Conservation (phyloP, 768 basidiomycete species). For the Phanerodontia chrysosporium region DNA sequence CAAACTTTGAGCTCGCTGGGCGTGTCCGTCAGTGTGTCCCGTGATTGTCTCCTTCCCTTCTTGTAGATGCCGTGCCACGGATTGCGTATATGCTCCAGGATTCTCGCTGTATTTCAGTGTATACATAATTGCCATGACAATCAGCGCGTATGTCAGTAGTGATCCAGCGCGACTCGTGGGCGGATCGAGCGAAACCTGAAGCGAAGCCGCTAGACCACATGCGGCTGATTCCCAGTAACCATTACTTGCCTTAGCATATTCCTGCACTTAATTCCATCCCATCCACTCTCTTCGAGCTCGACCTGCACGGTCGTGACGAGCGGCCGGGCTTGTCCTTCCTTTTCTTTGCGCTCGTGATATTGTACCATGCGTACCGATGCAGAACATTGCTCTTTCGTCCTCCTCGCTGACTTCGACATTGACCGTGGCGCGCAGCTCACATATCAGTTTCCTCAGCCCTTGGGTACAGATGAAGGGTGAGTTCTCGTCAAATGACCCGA, state of each 20-base stretch:
- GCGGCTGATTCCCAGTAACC: slow-evolving; percentile 6
- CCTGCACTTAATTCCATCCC: slow-evolving; percentile 8
- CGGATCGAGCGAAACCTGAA: not conserved
- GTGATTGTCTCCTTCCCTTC: not conserved
- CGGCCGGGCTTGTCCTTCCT: not conserved
- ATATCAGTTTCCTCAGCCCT: slow-evolving; percentile 92
- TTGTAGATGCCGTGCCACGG: not conserved
- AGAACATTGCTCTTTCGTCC: slow-evolving; percentile 86
- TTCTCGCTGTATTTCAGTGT: no score
- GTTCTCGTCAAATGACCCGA: slow-evolving; percentile 19
- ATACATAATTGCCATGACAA: slow-evolving; percentile 8
- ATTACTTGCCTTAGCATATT: slow-evolving; percentile 7
- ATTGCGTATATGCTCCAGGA: not conserved
- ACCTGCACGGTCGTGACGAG: not conserved
- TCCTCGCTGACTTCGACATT: slow-evolving; percentile 99
- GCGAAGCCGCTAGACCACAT: slow-evolving; percentile 10
- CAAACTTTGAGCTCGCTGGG: no score
- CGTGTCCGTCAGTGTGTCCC: no score
- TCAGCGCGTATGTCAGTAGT: not conserved
- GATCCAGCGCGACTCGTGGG: not conserved
- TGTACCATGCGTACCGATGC: slow-evolving; percentile 29
- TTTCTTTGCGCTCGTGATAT: slow-evolving; percentile 34
- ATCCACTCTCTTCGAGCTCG: not conserved
- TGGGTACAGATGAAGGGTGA: slow-evolving; percentile 93
- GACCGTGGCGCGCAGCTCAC: slow-evolving; percentile 89